Evolutionary conservation across 2,329 filamentous ascomycete species (phyloP), one percentile per base, ranked within the genome.

Genomic region (Ophiocordyceps camponoti-floridani): DNA sequence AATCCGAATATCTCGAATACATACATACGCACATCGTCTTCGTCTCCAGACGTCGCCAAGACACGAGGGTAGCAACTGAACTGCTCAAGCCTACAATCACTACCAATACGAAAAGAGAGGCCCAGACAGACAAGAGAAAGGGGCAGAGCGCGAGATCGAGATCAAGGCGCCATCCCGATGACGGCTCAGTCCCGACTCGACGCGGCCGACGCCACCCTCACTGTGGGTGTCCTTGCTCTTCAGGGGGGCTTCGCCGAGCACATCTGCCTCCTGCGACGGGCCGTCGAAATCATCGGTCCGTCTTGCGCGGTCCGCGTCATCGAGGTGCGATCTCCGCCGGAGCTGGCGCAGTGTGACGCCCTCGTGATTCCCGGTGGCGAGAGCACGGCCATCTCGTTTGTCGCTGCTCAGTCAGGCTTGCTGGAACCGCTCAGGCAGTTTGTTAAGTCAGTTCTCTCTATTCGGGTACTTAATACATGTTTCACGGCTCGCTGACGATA

Each of bases 181-280:
- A 51, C 51, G 23, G 43, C 19, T 33, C 40, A 28, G 33, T 31
- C 27, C 43, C 37, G 43, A 30, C 41, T 47, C 45, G 44, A 41
- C 43, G 7, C 46, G 27, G 41, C 33, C 41, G 37, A 35, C 50
- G 52, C 56, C 46, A 53, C 50, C 48, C 54, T 75, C 47, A 74
- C 69, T 2, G 63, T 81, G 33, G 77, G 77, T 42, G 75, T 81
- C 23, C 64, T 82, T 44, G 75, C 91, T 52, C 75, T 98, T 16
- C 91, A 98, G 64, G 91, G 91, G 54, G 89, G 88, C 47, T 95
- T 96, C 62, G 73, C 78, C 55, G 89, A 98, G 61, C 89, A 98
- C 66, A 60, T 94, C 46, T 70, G 77, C 51, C 74, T 94, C 35
- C 70, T 96, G 35, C 73, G 73, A 51, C 71, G 74, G 49, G 87